Percentiles rank a stretch among this genome's conserved stretches.
These are phyloP conservation scores for Xylaria flabelliformis DNA, from an alignment of 495 filamentous ascomycete species.

Conservation along the genomic window DNA sequence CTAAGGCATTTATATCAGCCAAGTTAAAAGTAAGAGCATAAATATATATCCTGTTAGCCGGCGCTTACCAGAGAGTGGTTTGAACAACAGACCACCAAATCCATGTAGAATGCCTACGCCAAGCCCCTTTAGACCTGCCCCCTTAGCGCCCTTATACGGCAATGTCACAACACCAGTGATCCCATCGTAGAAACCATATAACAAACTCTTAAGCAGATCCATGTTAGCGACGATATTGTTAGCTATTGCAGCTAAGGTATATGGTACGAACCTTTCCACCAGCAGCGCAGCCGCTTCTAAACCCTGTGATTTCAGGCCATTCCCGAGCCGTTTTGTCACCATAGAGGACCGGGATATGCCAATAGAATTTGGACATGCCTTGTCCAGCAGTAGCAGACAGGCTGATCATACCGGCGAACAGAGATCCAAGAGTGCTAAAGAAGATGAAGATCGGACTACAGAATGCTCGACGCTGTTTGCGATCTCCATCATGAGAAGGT, in stretches of 20 bases:
- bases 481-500: background rate
- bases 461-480: slow-evolving; percentile 4
- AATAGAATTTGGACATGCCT: slow-evolving; percentile 10
- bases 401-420: slow-evolving; percentile 4
- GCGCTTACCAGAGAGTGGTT: slow-evolving; percentile 12
- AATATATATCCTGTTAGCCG: background rate
- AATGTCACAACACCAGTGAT: slow-evolving; percentile 45
- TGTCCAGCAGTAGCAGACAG: slow-evolving; percentile 10
- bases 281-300: slow-evolving; percentile 6
- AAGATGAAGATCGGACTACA: slow-evolving; percentile 7
- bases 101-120: slow-evolving; percentile 45
- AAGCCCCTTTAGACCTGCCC: slow-evolving; percentile 43
- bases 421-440: background rate
- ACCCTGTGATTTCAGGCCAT: slow-evolving; percentile 7
- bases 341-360: slow-evolving; percentile 11
- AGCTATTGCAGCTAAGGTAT: no score
- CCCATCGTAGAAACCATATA: slow-evolving; percentile 47
- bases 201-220: slow-evolving; percentile 41
- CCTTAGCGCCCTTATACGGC: slow-evolving; percentile 45
- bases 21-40: background rate
- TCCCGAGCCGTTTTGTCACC: slow-evolving; percentile 5
- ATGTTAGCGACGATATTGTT: background rate
- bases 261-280: slow-evolving; percentile 1
- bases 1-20: background rate
- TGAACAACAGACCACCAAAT: background rate